Evolutionary conservation across 495 filamentous ascomycete genomes (phyloP).

Genomic region (Lasiosphaeria miniovina): DNA sequence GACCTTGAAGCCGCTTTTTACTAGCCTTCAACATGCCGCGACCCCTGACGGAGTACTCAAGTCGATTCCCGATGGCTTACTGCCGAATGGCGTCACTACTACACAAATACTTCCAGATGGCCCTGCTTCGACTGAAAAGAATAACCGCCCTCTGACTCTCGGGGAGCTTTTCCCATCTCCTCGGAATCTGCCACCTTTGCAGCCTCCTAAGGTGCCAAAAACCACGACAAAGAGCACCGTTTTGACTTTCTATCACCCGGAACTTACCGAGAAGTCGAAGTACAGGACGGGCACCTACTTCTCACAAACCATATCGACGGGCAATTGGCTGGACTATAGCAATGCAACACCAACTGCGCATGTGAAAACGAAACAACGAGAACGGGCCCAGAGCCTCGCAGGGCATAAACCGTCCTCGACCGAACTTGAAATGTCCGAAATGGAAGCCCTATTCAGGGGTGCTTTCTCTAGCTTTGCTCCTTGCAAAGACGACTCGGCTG

Average conservation of each 20-base stretch:
- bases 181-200: constrained; percentile 59
- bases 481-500: constrained; percentile 70
- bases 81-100: constrained; percentile 72
- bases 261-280: constrained; percentile 50
- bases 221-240: constrained; percentile 58
- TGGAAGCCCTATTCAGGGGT: constrained; percentile 73
- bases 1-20: constrained; percentile 74
- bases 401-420: constrained; percentile 53
- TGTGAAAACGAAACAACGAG: constrained; percentile 64
- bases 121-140: constrained; percentile 35
- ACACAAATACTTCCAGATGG: constrained; percentile 62
- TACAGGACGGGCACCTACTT: constrained; percentile 55
- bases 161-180: constrained; percentile 80
- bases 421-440: constrained; percentile 58
- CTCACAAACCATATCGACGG: constrained; percentile 54
- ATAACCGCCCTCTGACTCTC: constrained; percentile 58
- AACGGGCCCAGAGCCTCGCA: constrained; percentile 66
- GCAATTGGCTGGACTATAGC: constrained; percentile 68
- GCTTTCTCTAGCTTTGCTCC: constrained; percentile 89
- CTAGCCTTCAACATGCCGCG: constrained; percentile 61
- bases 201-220: constrained; percentile 69
- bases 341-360: constrained; percentile 56
- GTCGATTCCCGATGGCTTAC: constrained; percentile 55
- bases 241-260: constrained; percentile 62
- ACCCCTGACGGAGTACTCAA: constrained; percentile 35